phyloP scores from a whole-genome alignment of 2,329 filamentous ascomycete species.

The Alternaria sp. region DNA sequence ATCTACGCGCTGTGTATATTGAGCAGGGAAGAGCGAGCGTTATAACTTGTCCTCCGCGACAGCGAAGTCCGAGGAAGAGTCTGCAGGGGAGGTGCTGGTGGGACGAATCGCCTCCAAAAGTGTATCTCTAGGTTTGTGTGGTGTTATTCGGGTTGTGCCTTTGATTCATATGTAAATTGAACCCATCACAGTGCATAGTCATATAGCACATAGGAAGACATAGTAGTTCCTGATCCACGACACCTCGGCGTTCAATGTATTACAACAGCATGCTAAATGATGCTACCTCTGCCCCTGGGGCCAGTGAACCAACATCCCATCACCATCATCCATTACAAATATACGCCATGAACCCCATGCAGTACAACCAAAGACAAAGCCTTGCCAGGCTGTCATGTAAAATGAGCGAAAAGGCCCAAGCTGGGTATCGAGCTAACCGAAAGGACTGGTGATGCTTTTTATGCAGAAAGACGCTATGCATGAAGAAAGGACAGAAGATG shows the following conservation, averaged over 20 bases:
- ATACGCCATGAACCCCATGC: constrained; percentile 4
- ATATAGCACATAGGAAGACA: neutral
- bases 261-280: neutral
- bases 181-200: neutral
- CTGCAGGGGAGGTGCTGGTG: neutral
- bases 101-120: neutral
- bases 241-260: neutral
- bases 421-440: constrained; percentile 13
- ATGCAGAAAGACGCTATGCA: constrained; percentile 19
- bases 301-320: neutral
- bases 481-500: constrained; percentile 13
- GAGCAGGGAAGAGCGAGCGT: constrained; percentile 1
- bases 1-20: neutral
- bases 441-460: constrained; percentile 10
- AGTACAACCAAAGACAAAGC: neutral
- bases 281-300: neutral
- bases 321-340: neutral
- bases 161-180: neutral
- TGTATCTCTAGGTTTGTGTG: neutral
- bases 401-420: constrained; percentile 18
- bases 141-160: neutral
- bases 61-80: neutral
- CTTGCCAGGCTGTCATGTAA: constrained; percentile 6
- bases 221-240: neutral
- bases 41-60: neutral